These are phyloP conservation scores for Colletotrichum agaves DNA, from an alignment of 2,329 filamentous ascomycete genomes.

Conservation along the genomic window DNA sequence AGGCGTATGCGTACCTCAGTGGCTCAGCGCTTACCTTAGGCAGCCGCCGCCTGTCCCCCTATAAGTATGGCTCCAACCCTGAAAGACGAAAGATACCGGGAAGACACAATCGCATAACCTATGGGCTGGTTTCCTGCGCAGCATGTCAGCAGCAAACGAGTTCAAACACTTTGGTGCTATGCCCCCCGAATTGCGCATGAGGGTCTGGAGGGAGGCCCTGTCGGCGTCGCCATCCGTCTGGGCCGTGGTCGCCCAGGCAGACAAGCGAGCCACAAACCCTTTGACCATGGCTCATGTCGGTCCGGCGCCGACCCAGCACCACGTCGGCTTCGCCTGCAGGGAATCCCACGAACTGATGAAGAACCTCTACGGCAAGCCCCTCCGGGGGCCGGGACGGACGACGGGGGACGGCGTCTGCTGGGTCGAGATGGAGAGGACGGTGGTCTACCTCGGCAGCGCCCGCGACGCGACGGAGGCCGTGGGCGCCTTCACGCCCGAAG, in stretches of 20 bases:
- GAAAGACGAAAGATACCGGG: no score
- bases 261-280: not conserved
- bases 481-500: not conserved
- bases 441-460: not conserved
- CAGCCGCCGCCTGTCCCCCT: no score
- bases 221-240: slow-evolving; percentile 1
- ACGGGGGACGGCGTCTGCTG: not conserved
- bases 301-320: not conserved
- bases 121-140: not conserved
- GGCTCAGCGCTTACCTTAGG: no score
- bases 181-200: not conserved
- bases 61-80: no score
- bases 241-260: not conserved
- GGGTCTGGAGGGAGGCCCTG: slow-evolving; percentile 8
- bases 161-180: not conserved
- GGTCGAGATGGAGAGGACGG: not conserved
- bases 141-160: not conserved
- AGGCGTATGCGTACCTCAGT: no score
- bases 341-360: not conserved
- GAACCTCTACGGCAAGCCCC: not conserved
- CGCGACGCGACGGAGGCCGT: not conserved
- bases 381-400: not conserved
- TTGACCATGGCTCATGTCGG: not conserved
- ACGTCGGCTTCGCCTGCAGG: not conserved
- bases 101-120: no score